Evolutionary conservation across 1,139 yeast genomes (phyloP).

Genomic region (Debaryomyces fabryi): DNA sequence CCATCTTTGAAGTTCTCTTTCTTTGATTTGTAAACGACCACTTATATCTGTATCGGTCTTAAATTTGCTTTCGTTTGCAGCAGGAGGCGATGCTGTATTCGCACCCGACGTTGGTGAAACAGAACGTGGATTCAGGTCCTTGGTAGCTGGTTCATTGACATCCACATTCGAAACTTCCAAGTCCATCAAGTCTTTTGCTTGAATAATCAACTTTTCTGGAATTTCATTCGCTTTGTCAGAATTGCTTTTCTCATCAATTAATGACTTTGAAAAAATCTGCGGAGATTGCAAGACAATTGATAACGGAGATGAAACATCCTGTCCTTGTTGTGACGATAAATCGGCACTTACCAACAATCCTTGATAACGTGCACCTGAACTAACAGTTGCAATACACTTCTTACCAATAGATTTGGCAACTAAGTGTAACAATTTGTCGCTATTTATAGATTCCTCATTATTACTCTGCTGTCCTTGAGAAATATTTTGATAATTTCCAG

Average conservation of each 20-base stretch:
- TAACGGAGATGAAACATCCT: conserved; percentile 28
- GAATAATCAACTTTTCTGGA: conserved; percentile 53
- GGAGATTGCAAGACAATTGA: conserved; percentile 61
- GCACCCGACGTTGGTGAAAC: conserved; percentile 7
- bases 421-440: conserved; percentile 52
- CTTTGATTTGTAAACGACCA: conserved; percentile 44
- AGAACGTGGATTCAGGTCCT: background rate
- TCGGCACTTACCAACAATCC: conserved; percentile 56
- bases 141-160: conserved; percentile 23
- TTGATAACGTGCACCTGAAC: conserved; percentile 60
- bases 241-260: conserved; percentile 36
- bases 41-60: conserved; percentile 88
- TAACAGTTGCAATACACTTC: conserved; percentile 57
- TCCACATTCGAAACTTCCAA: conserved; percentile 53
- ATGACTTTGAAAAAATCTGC: conserved; percentile 27
- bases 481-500: conserved; percentile 2
- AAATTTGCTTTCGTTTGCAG: conserved; percentile 40
- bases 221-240: conserved; percentile 32
- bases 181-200: conserved; percentile 66
- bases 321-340: conserved; percentile 16
- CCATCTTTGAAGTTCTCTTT: conserved; percentile 85
- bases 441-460: conserved; percentile 16
- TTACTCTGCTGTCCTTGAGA: conserved; percentile 1
- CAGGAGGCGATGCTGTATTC: conserved; percentile 7
- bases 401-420: conserved; percentile 61